Percentiles rank a stretch among this genome's conserved stretches.
phyloP scores from a whole-genome alignment of 768 basidiomycete species.

The Gloeostereum incarnatum region DNA sequence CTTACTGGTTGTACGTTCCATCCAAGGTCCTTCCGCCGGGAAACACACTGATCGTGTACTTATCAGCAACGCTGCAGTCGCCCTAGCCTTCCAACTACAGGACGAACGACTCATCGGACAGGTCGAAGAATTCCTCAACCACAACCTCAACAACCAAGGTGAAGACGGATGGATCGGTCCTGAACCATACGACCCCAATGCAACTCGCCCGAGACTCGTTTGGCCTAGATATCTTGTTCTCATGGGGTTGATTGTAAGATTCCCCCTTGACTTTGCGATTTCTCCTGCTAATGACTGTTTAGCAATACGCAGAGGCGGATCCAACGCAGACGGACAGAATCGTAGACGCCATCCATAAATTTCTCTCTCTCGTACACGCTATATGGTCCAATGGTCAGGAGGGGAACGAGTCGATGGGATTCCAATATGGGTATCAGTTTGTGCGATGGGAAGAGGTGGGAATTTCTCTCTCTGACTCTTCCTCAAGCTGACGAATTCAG shows the following conservation, averaged over 20 bases:
- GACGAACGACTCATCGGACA: slow-evolving; percentile 26
- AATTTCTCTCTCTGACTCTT: background rate
- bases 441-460: slow-evolving; percentile 33
- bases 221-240: slow-evolving; percentile 34
- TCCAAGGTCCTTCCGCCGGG: too few relatives aligned
- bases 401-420: slow-evolving; percentile 25
- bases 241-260: slow-evolving; percentile 25
- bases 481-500: slow-evolving; percentile 8
- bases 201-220: slow-evolving; percentile 24
- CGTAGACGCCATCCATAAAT: slow-evolving; percentile 27
- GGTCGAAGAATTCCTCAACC: slow-evolving; percentile 27
- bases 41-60: too few relatives aligned
- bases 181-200: slow-evolving; percentile 24
- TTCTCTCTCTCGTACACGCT: slow-evolving; percentile 21
- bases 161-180: slow-evolving; percentile 34
- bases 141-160: slow-evolving; percentile 25
- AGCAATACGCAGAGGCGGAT: slow-evolving; percentile 37
- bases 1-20: slow-evolving; percentile 38
- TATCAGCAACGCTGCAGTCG: slow-evolving; percentile 32
- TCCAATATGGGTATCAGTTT: slow-evolving; percentile 31
- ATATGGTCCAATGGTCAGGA: slow-evolving; percentile 25
- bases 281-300: background rate
- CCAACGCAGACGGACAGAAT: slow-evolving; percentile 24
- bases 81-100: slow-evolving; percentile 29
- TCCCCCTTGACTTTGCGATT: background rate